Conservation (phyloP, 345 rosid species). For the Excoecaria cochinchinensis region DNA sequence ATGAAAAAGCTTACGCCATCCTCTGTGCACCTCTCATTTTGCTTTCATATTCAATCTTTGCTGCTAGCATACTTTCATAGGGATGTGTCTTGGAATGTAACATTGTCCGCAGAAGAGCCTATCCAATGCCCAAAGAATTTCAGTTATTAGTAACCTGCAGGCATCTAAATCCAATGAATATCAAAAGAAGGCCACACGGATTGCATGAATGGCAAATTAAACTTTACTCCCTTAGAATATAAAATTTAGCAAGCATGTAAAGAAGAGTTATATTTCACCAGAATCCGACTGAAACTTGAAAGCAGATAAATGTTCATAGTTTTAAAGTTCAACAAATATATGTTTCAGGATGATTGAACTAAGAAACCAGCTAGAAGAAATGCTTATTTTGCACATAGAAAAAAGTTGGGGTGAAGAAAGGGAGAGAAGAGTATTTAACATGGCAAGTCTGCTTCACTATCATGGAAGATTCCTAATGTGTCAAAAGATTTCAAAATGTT, state of each 20-base stretch:
- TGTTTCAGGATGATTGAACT: not conserved
- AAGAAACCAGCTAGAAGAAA: not conserved
- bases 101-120: slow-evolving; percentile 94
- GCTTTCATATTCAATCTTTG: slow-evolving; percentile 91
- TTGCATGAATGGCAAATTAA: not conserved
- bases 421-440: not conserved
- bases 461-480: not conserved
- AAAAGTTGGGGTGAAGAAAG: not conserved
- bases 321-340: not conserved
- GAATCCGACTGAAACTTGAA: not conserved
- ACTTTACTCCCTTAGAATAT: not conserved
- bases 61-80: slow-evolving; percentile 68
- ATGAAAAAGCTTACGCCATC: slow-evolving; percentile 77
- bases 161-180: not conserved
- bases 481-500: not conserved
- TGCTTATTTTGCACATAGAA: not conserved
- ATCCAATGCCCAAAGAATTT: slow-evolving; percentile 21
- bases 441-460: not conserved
- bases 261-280: not conserved
- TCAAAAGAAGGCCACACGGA: slow-evolving; percentile 4
- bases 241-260: not conserved
- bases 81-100: slow-evolving; percentile 75
- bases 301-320: not conserved
- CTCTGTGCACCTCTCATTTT: slow-evolving; percentile 91
- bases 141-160: not conserved